These are phyloP conservation scores for Elsinoe necatrix DNA, from an alignment of 2,329 filamentous ascomycete genomes.

Conservation along the genomic window DNA sequence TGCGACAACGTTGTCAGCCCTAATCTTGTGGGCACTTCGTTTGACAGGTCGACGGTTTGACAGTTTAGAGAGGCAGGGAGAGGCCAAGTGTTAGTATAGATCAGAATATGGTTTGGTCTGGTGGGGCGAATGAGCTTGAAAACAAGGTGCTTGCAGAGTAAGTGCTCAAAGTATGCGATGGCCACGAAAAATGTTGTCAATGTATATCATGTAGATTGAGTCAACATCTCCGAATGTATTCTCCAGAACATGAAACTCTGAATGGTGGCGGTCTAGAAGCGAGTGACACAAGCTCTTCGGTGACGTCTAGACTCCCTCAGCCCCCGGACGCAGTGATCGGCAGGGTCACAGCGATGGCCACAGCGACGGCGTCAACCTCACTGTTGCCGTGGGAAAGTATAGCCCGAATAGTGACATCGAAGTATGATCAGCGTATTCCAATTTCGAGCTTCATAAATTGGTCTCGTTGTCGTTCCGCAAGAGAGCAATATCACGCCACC, in stretches of 20 bases:
- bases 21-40: neutral
- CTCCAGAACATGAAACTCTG: neutral
- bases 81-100: no score
- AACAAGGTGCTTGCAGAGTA: no score
- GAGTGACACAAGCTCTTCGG: neutral
- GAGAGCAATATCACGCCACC: neutral
- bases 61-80: neutral
- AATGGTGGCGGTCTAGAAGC: neutral
- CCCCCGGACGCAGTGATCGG: neutral
- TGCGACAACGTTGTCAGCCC: neutral
- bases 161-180: no score
- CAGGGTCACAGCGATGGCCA: neutral
- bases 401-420: neutral
- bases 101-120: no score
- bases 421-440: neutral
- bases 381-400: neutral
- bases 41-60: neutral
- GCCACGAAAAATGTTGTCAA: no score
- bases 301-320: slow-evolving; percentile 9
- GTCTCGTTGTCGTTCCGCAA: neutral
- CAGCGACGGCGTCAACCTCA: neutral
- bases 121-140: no score
- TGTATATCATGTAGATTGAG: neutral
- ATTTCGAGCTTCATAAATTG: neutral
- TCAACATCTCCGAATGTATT: neutral